These are phyloP conservation scores for Metarhizium rileyi DNA, from an alignment of 2,329 filamentous ascomycete genomes.

Conservation along the genomic window DNA sequence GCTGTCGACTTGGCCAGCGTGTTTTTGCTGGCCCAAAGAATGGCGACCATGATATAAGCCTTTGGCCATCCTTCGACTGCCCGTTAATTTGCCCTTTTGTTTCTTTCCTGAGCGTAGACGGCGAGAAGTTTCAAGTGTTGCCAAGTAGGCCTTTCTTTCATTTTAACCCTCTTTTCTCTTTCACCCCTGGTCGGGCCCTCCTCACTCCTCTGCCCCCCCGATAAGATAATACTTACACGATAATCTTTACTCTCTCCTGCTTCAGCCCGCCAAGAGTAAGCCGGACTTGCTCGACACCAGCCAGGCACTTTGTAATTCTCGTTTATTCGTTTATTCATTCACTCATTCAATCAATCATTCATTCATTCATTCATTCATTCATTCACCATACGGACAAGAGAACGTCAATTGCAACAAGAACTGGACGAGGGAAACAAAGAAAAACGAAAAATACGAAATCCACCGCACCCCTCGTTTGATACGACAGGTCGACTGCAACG, in stretches of 20 bases:
- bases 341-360: too few species aligned
- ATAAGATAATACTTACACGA: not conserved
- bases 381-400: slow-evolving; percentile 18
- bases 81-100: slow-evolving; percentile 27
- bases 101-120: slow-evolving; percentile 31
- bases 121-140: slow-evolving; percentile 40
- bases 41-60: slow-evolving; percentile 49
- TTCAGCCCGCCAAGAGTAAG: slow-evolving; percentile 37
- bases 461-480: slow-evolving; percentile 1
- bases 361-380: too few species aligned
- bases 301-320: too few species aligned
- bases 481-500: slow-evolving; percentile 6
- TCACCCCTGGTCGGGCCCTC: slow-evolving; percentile 23
- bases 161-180: slow-evolving; percentile 25
- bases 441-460: not conserved
- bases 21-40: slow-evolving; percentile 24
- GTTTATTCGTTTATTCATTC: too few species aligned
- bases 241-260: slow-evolving; percentile 13
- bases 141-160: slow-evolving; percentile 30
- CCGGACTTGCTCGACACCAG: slow-evolving; percentile 45
- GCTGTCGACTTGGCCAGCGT: slow-evolving; percentile 15
- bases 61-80: slow-evolving; percentile 35
- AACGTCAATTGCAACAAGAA: not conserved
- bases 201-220: slow-evolving; percentile 9
- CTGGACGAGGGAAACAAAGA: too few species aligned